Evolutionary conservation across 2,329 filamentous ascomycete genomes (phyloP), one percentile per base, ranked within the genome.

Genomic region (Ascocoryne sarcoides): DNA sequence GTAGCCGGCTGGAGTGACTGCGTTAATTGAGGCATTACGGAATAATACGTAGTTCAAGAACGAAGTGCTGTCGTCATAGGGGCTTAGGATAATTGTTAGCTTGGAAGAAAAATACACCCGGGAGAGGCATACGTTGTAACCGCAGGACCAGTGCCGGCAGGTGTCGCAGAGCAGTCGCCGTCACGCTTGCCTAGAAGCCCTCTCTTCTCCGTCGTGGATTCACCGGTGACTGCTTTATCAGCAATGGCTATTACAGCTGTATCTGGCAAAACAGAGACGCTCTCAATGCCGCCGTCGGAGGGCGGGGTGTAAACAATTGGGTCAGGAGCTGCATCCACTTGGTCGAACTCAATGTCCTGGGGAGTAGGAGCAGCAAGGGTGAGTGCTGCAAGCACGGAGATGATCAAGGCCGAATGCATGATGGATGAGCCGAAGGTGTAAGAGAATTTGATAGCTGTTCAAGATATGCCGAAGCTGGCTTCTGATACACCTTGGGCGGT

Each of bases 281-380:
- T 48, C 28, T 56, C 48, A 19, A 56, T 44, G 10, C 52, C 48
- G n/a, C 54, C 52, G 7, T 50, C 54, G 9, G 59, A 40, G 12
- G 57, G 55, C 18, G 60, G 52, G 23, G 58, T 52, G 20, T 52
- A 48, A 2, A 54, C 36, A 9, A 51, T 49, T 16, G 56, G 56
- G 31, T 58, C 48, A 4, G 62, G 58, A 9, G 57, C 53, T 20
- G 55, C 39, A 44, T 62, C 56, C 36, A 63, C 57, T 5, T 49
- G 39, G 12, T 49, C 54, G 23, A 63, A 56, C 42, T 66, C 57
- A 36, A 66, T 62, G 5, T 50, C 44, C 41, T 62, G 60, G 32
- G 60, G 60, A 32, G 45, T 48, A 17, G 53, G 50, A 21, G 49
- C 48, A 28, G 50, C 46, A 35, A 53, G 26, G 33, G 48, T 40